Evolutionary conservation across 1,139 yeast genomes (phyloP).

Genomic region (Scheffersomyces parashehatae): DNA sequence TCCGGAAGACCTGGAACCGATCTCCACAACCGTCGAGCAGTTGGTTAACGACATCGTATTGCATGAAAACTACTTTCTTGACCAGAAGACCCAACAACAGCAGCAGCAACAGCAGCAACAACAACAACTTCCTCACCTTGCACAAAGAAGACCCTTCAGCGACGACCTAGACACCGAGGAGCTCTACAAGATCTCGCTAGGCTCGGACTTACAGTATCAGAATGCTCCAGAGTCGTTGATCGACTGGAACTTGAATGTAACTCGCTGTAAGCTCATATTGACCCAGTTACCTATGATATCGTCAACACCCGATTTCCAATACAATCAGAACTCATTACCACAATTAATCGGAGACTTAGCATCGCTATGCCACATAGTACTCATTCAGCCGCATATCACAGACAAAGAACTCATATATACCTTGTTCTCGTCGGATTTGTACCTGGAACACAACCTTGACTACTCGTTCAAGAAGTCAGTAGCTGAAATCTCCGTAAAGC

Average conservation of each 20-base stretch:
- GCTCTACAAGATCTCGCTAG: slow-evolving; percentile 40
- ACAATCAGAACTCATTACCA: slow-evolving; percentile 37
- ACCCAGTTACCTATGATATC: slow-evolving; percentile 42
- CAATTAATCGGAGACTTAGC: slow-evolving; percentile 49
- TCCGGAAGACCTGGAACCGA: slow-evolving; percentile 49
- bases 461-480: slow-evolving; percentile 46
- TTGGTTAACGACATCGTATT: slow-evolving; percentile 44
- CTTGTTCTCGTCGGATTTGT: slow-evolving; percentile 43
- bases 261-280: slow-evolving; percentile 44
- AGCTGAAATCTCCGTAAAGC: slow-evolving; percentile 53
- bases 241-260: slow-evolving; percentile 52
- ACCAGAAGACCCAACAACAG: slow-evolving; percentile 11
- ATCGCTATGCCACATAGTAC: slow-evolving; percentile 38
- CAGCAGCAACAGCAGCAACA: slow-evolving; percentile 9
- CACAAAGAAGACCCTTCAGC: slow-evolving; percentile 2
- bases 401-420: slow-evolving; percentile 47
- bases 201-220: slow-evolving; percentile 43
- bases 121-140: slow-evolving; percentile 2
- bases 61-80: slow-evolving; percentile 37
- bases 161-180: slow-evolving; percentile 28
- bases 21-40: slow-evolving; percentile 46
- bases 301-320: slow-evolving; percentile 37
- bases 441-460: slow-evolving; percentile 51
- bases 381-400: slow-evolving; percentile 43
- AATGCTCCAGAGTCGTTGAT: slow-evolving; percentile 40